phyloP scores from a whole-genome alignment of 192 early-diverging fungal genomes.

The Coemansia erecta region DNA sequence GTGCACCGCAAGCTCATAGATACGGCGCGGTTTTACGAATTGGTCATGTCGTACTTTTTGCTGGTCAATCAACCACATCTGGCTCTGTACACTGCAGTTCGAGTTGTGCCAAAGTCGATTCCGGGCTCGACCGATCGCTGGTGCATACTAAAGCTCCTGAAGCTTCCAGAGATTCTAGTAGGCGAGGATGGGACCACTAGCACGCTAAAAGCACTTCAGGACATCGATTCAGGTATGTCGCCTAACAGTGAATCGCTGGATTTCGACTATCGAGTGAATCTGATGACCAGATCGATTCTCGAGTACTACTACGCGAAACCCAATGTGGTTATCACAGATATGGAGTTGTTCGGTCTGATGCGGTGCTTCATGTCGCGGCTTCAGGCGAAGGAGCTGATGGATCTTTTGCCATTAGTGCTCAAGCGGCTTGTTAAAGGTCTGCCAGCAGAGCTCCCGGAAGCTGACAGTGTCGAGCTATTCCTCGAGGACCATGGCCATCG shows the following conservation, averaged over 20 bases:
- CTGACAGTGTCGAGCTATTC: constrained; percentile 9
- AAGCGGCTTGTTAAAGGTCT: constrained; percentile 9
- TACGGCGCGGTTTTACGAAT: constrained; percentile 1
- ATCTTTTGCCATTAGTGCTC: constrained; percentile 30
- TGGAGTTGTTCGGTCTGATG: constrained; percentile 24
- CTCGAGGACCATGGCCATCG: constrained; percentile 6
- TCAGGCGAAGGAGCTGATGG: constrained; percentile 13
- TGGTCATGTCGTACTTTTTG: constrained; percentile 26
- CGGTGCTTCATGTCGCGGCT: constrained; percentile 17
- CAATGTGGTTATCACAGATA: constrained; percentile 12
- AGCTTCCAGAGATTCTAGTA: constrained; percentile 3
- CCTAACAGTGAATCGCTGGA: neutral
- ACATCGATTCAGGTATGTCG: neutral
- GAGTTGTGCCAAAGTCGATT: constrained; percentile 7
- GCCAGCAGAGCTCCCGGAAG: neutral
- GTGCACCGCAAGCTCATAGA: constrained; percentile 15
- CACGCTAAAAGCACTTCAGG: constrained; percentile 1
- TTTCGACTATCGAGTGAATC: constrained; percentile 4
- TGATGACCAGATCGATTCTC: constrained; percentile 13
- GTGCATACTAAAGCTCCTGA: constrained; percentile 16
- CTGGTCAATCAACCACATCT: constrained; percentile 16
- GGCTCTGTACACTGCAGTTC: constrained; percentile 21
- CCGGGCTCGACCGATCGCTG: constrained; percentile 17
- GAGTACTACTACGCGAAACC: constrained; percentile 19
- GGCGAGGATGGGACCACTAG: neutral